Evolutionary conservation across 1,284 basidiomycete genomes (phyloP), one percentile per base, ranked within the genome.

Genomic region (Marasmius sp.): DNA sequence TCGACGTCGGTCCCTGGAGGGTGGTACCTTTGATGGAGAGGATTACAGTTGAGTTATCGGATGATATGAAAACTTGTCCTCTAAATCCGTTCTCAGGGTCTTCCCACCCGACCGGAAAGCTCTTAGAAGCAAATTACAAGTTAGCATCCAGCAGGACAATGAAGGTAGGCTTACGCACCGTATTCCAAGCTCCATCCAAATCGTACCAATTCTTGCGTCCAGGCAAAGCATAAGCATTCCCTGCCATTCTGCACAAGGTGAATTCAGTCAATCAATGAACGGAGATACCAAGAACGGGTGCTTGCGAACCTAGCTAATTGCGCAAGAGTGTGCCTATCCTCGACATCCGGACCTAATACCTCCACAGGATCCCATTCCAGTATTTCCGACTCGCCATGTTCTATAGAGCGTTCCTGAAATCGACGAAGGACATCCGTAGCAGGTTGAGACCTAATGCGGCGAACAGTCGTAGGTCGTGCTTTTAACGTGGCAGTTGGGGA

Each of bases 11-110:
- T 1, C 95, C 95, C 74, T 79, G 72, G 69, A 83, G 60, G 68
- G 92, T 95, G 0, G 97, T 99, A 37, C 97, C 97, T 75, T 99
- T 99, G 77, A 99, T 93, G 33, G 95, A 88, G 11, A 99, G 82
- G 12, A 99, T 84, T 58, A 96, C 83, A 0, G 93, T 97, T 6
- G 86, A 80, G 70, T 97, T 95, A 69, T 90, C 86, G 36, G 85
- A 83, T 6, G 93, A 88, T 48, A 85, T 75, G 70, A 95, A 95
- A 39, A 98, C 88, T 72, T 97, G 96, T 0, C 97, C 97, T 48
- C 97, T 85, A 67, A 98, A 91, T 0, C 96, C 96, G 69, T 94
- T 85, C 10, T 87, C 83, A 11, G 77, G 72, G 61, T 90, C 80
- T 66, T 94, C 91, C 95, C 95, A 98, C 1, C 97, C 97, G 70